Base-by-base conservation (phyloP, 345 rosid species). In the Eutrema yunnanense region DNA sequence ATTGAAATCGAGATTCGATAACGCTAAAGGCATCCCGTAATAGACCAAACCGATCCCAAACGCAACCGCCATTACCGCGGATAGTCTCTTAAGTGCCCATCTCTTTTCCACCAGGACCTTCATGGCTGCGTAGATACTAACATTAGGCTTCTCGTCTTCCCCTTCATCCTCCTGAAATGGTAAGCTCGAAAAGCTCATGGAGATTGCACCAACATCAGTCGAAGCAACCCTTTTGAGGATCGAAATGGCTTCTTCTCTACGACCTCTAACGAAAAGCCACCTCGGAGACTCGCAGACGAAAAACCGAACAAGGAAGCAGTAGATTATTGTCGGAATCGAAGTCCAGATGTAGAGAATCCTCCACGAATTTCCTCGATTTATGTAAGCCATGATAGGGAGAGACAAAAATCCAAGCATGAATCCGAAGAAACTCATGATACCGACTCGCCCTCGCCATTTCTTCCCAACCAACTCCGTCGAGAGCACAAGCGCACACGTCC, bases 11-110 rank as follows among this genome's bases (percentile, higher is more conserved):
- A 87, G 74, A 58, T 82, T 84, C 9, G 81, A 83, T 3, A 82
- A 83, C 10, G 86, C 84, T 37, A 92, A 75, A 29, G 92, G 96
- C 90, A 92, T 87, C 13, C 96, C 93, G 34, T 86, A 89, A 19
- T 87, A 87, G 2, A 87, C 87, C 75, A 87, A 53, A 46, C 97
- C 96, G 6, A 76, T 74, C 6, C 96, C 93, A 46, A 85, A 80
- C 26, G 86, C 93, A 3, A 76, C 55, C 2, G 74, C 52, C 86
- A 77, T 82, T 0, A 82, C 82, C 4, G 75, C 73, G 0, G 70
- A 48, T n/a, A 87, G 48, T 49, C 90, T 73, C 62, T 73, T 73
- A 27, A 76, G 57, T 3, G 93, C 87, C 90, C 96, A 87, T 47
- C 68, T 79, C 43, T 73, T 87, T 55, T 62, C 57, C 8, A 85